A percentile compares a stretch with the other conserved stretches of the same genome.
These are phyloP conservation scores for Protomyces inundatus DNA, from an alignment of 1,139 yeast species.

Conservation along the genomic window DNA sequence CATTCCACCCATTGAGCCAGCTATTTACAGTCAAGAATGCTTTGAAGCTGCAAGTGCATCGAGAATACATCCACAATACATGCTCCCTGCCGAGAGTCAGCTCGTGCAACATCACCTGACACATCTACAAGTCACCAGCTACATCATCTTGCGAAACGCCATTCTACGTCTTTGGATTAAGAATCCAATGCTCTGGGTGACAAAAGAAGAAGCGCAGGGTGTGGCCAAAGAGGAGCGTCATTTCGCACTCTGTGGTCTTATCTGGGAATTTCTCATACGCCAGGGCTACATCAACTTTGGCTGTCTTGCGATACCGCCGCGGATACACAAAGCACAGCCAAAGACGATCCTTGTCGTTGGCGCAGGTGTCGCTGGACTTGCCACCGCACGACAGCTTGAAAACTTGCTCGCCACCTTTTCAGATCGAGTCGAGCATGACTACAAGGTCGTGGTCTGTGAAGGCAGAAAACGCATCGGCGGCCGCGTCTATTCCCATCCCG, in stretches of 20 bases:
- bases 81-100: constrained; percentile 41
- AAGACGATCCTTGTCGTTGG: constrained; percentile 40
- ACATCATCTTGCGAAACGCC: constrained; percentile 44
- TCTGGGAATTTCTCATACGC: constrained; percentile 44
- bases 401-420: constrained; percentile 40
- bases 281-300: constrained; percentile 46
- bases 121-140: constrained; percentile 43
- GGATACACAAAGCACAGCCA: background rate
- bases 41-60: constrained; percentile 44
- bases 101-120: constrained; percentile 39
- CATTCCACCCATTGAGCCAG: background rate
- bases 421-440: constrained; percentile 38
- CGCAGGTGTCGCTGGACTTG: constrained; percentile 45
- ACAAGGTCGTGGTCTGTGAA: constrained; percentile 42
- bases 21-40: constrained; percentile 20
- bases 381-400: constrained; percentile 45
- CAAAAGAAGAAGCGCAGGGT: constrained; percentile 45
- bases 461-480: constrained; percentile 46
- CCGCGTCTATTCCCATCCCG: constrained; percentile 42
- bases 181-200: constrained; percentile 44
- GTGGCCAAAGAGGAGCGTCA: constrained; percentile 43
- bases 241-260: constrained; percentile 43
- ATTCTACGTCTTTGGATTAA: constrained; percentile 45
- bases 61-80: constrained; percentile 41
- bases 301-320: constrained; percentile 38